Evolutionary conservation across 495 filamentous ascomycete species (phyloP).

Genomic region (Podospora australis): DNA sequence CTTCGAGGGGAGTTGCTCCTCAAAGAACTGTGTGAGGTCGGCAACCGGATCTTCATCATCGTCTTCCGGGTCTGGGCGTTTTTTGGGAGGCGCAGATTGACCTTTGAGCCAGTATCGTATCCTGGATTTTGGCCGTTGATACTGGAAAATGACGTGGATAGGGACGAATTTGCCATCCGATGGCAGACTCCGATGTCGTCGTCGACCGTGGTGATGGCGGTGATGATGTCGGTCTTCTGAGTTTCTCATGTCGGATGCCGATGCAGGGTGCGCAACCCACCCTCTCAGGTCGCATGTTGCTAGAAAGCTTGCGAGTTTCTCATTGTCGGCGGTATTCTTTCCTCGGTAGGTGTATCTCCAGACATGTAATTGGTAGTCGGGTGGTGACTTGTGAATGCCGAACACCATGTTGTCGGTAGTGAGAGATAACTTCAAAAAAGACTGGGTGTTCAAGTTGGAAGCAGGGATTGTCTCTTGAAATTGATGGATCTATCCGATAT

Average conservation of each 20-base stretch:
- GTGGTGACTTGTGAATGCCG: too few species aligned
- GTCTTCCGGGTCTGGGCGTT: neutral
- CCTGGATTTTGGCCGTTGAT: too few species aligned
- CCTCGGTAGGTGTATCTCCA: neutral
- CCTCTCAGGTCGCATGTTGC: neutral
- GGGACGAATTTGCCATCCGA: neutral
- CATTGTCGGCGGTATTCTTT: neutral
- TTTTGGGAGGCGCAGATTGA: too few species aligned
- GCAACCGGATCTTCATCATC: neutral
- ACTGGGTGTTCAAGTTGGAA: too few species aligned
- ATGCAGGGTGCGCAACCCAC: neutral
- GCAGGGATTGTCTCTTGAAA: too few species aligned
- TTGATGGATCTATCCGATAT: too few species aligned
- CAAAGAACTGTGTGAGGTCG: neutral
- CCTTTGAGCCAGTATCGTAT: too few species aligned
- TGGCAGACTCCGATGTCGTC: too few species aligned
- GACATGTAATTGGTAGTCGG: neutral
- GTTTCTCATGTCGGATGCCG: too few species aligned
- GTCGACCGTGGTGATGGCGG: neutral
- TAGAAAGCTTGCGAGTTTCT: neutral
- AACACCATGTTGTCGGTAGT: too few species aligned
- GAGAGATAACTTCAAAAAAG: too few species aligned
- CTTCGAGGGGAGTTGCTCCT: neutral
- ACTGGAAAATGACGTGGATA: neutral
- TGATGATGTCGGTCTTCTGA: too few species aligned